Conservation (phyloP, 2,329 filamentous ascomycete species). For the Neonectria hederae region DNA sequence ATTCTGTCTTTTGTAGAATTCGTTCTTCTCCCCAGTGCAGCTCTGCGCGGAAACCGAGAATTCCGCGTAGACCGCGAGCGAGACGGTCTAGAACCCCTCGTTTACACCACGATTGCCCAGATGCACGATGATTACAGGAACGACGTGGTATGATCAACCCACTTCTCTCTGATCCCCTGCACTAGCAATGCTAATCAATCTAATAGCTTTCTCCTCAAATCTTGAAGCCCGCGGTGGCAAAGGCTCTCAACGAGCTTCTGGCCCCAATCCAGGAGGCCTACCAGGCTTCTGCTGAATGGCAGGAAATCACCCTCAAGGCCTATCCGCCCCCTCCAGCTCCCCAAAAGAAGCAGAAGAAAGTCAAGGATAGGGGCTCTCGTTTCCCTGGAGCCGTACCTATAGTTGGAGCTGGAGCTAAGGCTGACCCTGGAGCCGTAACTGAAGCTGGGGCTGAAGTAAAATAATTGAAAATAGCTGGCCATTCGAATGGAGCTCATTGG, state of each 20-base stretch:
- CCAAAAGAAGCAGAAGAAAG: slow-evolving; percentile 78
- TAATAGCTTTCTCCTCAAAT: slow-evolving; percentile 79
- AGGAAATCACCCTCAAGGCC: slow-evolving; percentile 72
- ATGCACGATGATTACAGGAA: slow-evolving; percentile 82
- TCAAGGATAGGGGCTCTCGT: slow-evolving; percentile 77
- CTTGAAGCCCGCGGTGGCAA: slow-evolving; percentile 84
- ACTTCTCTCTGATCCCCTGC: too few species aligned
- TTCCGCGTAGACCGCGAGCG: slow-evolving; percentile 75
- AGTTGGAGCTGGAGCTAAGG: background rate
- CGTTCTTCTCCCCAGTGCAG: slow-evolving; percentile 81
- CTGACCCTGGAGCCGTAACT: background rate
- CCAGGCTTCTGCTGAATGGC: slow-evolving; percentile 78
- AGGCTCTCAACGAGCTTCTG: slow-evolving; percentile 77
- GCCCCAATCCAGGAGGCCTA: slow-evolving; percentile 81
- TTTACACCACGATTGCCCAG: slow-evolving; percentile 80
- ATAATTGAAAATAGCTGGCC: background rate
- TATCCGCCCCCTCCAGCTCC: slow-evolving; percentile 77
- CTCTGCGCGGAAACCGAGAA: slow-evolving; percentile 67
- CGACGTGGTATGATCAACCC: slow-evolving; percentile 70
- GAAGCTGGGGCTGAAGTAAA: background rate
- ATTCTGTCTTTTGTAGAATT: slow-evolving; percentile 87
- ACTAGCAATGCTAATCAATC: slow-evolving; percentile 2
- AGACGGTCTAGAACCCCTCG: slow-evolving; percentile 74
- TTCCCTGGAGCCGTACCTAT: slow-evolving; percentile 58
- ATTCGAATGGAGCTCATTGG: background rate